Evolutionary conservation across 2,329 filamentous ascomycete species (phyloP).

Genomic region (Ophiostoma ips): DNA sequence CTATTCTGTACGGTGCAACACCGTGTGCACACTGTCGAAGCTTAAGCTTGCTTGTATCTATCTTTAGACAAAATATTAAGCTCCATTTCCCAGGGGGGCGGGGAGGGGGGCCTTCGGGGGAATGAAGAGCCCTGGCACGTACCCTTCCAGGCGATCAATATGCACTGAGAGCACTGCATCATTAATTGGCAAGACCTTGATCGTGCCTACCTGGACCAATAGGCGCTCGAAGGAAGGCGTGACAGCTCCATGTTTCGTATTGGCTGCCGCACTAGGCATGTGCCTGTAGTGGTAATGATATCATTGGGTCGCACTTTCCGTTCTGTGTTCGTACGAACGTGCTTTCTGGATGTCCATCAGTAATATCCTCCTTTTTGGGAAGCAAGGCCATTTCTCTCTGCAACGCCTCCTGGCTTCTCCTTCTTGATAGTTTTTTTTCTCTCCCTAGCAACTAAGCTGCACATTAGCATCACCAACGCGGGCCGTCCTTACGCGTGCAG

Average conservation of each 20-base stretch:
- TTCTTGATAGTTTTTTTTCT: no score
- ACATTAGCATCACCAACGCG: no score
- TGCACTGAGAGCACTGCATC: constrained; percentile 1
- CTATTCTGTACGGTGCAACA: not conserved
- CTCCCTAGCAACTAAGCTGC: no score
- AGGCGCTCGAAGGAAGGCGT: constrained; percentile 1
- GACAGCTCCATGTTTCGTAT: constrained; percentile 2
- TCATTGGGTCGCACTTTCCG: constrained; percentile 3
- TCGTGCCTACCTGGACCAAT: constrained; percentile 3
- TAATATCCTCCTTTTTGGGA: not conserved
- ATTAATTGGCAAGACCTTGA: not conserved
- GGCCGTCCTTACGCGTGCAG: no score
- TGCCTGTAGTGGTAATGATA: constrained; percentile 3
- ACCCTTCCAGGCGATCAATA: no score
- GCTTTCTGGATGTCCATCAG: not conserved
- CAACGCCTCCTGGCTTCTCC: no score
- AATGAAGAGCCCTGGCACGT: no score
- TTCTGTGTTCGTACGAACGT: not conserved
- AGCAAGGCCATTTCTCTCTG: no score
- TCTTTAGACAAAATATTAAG: not conserved
- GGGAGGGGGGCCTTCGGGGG: no score
- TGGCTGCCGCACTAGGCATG: not conserved
- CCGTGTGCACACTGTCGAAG: not conserved
- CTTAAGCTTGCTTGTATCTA: not conserved
- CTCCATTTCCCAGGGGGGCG: no score